Evolutionary conservation across 1,284 basidiomycete genomes (phyloP), one percentile per base, ranked within the genome.

Genomic region (Rugosomyces carneus): DNA sequence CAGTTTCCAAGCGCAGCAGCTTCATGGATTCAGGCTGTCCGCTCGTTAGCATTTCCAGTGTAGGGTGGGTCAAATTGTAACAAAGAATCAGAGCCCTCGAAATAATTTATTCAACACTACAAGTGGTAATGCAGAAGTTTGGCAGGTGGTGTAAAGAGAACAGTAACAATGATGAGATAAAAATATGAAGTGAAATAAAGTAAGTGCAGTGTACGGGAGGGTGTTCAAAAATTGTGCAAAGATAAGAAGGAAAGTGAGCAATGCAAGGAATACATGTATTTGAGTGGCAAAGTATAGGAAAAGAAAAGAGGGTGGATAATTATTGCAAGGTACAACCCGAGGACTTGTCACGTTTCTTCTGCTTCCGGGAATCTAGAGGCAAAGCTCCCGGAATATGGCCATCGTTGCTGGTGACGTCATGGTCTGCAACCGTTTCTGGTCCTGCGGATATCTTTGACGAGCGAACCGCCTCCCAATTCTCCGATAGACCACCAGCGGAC

Each of bases 341-440:
- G 13, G 68, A 63, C 48, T 70, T 73, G 41, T 68, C 66, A 44
- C 61, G 62, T 63, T 72, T 77, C 64, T 67, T 69, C 49, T 64
- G 61, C n/a, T 34, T 63, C 19, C 59, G 62, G 32, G 57, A 45
- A 38, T 70, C 66, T 10, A 48, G 49, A 1, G 63, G 55, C 37
- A 69, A 48, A n/a, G 60, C 57, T 7, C 67, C 70, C 23, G 68
- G 66, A 20, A 70, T 52, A 47, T 50, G 52, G 21, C 55, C 53
- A 8, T 34, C 38, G 16, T 45, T 48, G 21, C 47, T 54, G 7
- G 44, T 43, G 36, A 55, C 59, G 36, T 59, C 55, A 35, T 55
- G 50, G 3, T 54, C 60, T 42, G 51, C 55, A 47, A 47, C 52
- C 36, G 55, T 52, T 32, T 56, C 57, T 4, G 61, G 59, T 35